These are phyloP conservation scores for Trypanosoma theileri DNA, from an alignment of 208 protist genomes.

Conservation along the genomic window DNA sequence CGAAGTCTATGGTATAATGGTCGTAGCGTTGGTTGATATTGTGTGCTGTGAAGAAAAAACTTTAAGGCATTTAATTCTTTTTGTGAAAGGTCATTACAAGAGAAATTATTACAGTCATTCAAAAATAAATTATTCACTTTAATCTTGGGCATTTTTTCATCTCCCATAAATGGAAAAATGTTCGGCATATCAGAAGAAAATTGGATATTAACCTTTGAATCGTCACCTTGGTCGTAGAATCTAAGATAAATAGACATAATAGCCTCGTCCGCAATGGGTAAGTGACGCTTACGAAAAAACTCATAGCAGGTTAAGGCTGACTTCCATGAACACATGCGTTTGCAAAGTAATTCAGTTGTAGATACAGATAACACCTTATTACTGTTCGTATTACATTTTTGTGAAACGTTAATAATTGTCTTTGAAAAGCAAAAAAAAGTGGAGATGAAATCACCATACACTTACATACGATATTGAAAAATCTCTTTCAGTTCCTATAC, in stretches of 20 bases:
- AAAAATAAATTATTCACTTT: background rate
- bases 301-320: conserved; percentile 31
- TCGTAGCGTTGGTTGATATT: conserved; percentile 21
- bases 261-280: conserved; percentile 27
- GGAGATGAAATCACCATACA: background rate
- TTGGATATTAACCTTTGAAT: background rate
- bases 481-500: conserved; percentile 8
- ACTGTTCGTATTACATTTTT: background rate
- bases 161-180: background rate
- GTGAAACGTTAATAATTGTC: too few species aligned
- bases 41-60: conserved; percentile 16
- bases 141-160: background rate
- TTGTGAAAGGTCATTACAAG: background rate
- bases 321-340: conserved; percentile 22
- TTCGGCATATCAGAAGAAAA: background rate
- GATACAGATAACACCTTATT: conserved; percentile 15
- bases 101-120: background rate
- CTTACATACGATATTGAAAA: background rate
- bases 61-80: background rate
- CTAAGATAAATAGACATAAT: conserved; percentile 25
- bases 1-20: conserved; percentile 24
- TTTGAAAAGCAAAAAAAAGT: too few species aligned
- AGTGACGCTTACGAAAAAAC: conserved; percentile 28
- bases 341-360: conserved; percentile 28
- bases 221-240: background rate